Conservation (phyloP, 495 filamentous ascomycete species). For the Penicillium cataractarum region DNA sequence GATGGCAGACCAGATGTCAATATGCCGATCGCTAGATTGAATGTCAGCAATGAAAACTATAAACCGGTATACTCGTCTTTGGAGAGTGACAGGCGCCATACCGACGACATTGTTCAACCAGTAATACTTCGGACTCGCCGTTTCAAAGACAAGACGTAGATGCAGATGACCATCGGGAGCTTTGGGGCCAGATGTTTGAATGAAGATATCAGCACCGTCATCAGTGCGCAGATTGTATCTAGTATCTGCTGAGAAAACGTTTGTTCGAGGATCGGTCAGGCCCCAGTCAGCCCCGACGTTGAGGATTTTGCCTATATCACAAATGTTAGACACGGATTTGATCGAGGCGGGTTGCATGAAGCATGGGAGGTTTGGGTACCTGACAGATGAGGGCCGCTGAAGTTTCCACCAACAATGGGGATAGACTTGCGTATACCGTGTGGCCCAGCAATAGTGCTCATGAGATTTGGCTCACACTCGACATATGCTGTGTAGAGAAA, state of each 20-base stretch:
- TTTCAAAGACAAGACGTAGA: constrained; percentile 34
- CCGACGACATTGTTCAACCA: constrained; percentile 43
- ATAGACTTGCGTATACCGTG: constrained; percentile 32
- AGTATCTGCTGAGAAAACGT: constrained; percentile 37
- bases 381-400: constrained; percentile 33
- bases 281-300: constrained; percentile 42
- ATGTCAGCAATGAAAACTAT: background rate
- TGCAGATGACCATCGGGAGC: constrained; percentile 30
- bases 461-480: constrained; percentile 27
- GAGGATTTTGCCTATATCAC: constrained; percentile 29
- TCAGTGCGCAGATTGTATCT: constrained; percentile 38
- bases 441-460: constrained; percentile 24
- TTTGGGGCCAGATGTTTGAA: constrained; percentile 31
- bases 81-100: too few species aligned
- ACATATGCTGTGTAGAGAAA: constrained; percentile 37
- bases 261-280: constrained; percentile 28
- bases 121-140: constrained; percentile 35
- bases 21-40: constrained; percentile 28
- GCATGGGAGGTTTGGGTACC: constrained; percentile 12
- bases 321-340: background rate
- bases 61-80: too few species aligned
- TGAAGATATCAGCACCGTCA: constrained; percentile 34
- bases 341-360: background rate
- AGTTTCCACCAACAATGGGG: constrained; percentile 39
- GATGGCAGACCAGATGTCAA: constrained; percentile 20